Base-by-base conservation (phyloP, 108 stramenopile genomes). In the Schizochytrium sp. region DNA sequence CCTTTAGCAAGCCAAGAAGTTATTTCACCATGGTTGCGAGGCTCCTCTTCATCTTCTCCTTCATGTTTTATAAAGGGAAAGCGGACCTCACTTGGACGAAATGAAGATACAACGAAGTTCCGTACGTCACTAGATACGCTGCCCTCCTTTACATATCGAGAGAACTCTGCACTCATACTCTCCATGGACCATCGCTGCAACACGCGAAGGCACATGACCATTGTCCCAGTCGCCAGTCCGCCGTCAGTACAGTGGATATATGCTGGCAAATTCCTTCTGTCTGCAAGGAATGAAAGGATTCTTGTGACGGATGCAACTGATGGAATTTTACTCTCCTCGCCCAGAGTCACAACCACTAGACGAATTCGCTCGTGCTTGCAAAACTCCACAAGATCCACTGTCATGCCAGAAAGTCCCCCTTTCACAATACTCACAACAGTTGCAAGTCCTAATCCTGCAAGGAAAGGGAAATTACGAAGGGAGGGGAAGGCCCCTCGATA, bases 141-240 rank as follows among this genome's bases (percentile, higher is more conserved):
- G 28, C 76, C 76, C 10, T 83, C 76, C 53, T 83, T 83, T 47
- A 83, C 76, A 42, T 47, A 83, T n/a, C 76, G 47, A 5, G 50
- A 83, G 53, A 19, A 83, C 47, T 83, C 76, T 10, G 50, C 53
- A n/a, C 50, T 83, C 76, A 55, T 55, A 53, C 15, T 40, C 50
- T 83, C 76, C 28, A 83, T 49, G 10, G 76, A 83, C 76, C 76
- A 83, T n/a, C 40, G 76, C 76, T 83, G 76, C 76, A 83, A 38
- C 8, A 83, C 15, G 17, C 76, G 47, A 47, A 83, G 15, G 28
- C 76, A 83, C 76, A 83, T 83, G 50, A 83, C 53, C 2, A 49
- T 55, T 2, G 28, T 40, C 17, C 76, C 76, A 5, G 76, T 83
- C 50, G 50, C 28, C 45, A 83, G 50, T 5, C 76, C 76, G 45